phyloP scores from a whole-genome alignment of 306 rosid genomes.

The Castanea crenata region DNA sequence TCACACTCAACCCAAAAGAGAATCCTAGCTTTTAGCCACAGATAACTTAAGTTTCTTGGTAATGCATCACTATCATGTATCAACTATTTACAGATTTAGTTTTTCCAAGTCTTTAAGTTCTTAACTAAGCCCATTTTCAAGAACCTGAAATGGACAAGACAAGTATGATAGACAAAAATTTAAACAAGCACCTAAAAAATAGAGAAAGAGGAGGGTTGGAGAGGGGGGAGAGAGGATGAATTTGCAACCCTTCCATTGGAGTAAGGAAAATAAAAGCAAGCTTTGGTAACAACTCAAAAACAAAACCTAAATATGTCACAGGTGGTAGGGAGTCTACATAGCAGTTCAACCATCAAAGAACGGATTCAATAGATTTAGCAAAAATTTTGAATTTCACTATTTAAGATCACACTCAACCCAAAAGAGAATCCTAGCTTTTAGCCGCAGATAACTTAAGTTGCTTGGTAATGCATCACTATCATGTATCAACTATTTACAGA shows the following conservation, averaged over 20 bases:
- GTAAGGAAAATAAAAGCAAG: neutral
- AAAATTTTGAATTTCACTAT: neutral
- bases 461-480: neutral
- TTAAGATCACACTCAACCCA: neutral
- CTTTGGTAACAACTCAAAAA: neutral
- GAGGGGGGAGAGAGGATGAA: neutral
- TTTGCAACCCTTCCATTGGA: neutral
- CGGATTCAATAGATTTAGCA: neutral
- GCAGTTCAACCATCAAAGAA: neutral
- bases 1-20: neutral
- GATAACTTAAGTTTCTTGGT: neutral
- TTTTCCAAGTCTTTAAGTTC: neutral
- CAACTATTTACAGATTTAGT: neutral
- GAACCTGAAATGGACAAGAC: slow-evolving; percentile 47
- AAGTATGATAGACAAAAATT: neutral
- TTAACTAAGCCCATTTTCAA: slow-evolving; percentile 29
- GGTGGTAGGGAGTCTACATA: neutral
- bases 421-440: neutral
- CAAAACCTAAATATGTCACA: neutral
- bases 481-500: neutral
- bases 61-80: neutral
- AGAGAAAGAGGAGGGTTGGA: neutral
- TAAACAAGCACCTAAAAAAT: neutral
- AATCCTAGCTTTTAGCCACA: neutral
- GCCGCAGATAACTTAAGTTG: neutral